phyloP scores from a whole-genome alignment of 768 basidiomycete species.

The Trametes cubensis region DNA sequence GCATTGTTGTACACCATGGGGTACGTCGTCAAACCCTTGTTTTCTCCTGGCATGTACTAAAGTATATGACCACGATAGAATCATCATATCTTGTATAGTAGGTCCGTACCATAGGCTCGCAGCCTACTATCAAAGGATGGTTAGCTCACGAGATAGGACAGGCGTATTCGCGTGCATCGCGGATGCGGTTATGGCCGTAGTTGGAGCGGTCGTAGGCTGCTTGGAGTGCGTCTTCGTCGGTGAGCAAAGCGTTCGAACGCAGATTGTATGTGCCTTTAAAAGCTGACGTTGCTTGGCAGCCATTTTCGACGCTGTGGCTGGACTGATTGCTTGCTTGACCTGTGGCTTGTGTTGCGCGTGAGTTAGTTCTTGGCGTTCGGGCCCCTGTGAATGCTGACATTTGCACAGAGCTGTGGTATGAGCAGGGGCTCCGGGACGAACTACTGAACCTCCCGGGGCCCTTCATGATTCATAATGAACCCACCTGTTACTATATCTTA shows the following conservation, averaged over 20 bases:
- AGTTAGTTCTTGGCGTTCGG: not conserved
- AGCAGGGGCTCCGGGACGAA: conserved; percentile 15
- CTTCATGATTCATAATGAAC: not conserved
- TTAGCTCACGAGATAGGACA: not conserved
- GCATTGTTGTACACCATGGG: conserved; percentile 3
- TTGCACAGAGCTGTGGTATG: conserved; percentile 8
- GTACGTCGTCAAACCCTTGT: not conserved
- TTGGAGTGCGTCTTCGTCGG: conserved; percentile 19
- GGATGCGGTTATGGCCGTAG: conserved; percentile 19
- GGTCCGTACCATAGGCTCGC: not conserved
- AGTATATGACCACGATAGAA: conserved; percentile 1
- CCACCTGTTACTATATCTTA: not conserved
- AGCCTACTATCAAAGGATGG: too few species aligned
- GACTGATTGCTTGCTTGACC: conserved; percentile 15
- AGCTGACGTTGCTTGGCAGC: not conserved
- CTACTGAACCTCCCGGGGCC: conserved; percentile 13
- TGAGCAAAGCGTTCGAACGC: not conserved
- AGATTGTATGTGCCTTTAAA: too few species aligned
- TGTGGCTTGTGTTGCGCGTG: conserved; percentile 21
- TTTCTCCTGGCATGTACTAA: not conserved
- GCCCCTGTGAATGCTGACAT: not conserved
- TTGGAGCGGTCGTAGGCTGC: conserved; percentile 15
- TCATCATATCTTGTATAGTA: conserved; percentile 26
- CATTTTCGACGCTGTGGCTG: conserved; percentile 10
- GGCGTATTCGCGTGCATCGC: conserved; percentile 26